Evolutionary conservation across 208 protist species (phyloP).

Genomic region (Vickermania ingenoplastis): DNA sequence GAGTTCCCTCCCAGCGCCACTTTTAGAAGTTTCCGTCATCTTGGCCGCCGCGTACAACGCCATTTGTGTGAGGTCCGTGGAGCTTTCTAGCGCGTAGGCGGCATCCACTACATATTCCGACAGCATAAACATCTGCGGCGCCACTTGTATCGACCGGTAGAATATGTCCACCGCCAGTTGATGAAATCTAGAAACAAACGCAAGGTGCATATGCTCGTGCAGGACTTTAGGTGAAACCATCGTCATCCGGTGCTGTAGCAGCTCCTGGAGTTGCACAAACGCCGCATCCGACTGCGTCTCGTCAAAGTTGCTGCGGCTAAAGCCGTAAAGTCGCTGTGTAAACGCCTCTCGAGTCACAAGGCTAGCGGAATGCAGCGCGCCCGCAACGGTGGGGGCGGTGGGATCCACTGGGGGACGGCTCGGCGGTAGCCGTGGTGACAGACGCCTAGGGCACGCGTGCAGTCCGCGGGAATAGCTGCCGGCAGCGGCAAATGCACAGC

Average conservation of each 20-base stretch:
- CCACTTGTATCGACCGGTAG: constrained; percentile 2
- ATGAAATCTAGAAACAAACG: constrained; percentile 43
- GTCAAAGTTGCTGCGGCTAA: constrained; percentile 58
- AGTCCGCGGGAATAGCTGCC: too few species aligned
- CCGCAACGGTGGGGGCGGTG: too few species aligned
- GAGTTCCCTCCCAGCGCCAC: neutral
- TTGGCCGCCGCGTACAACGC: constrained; percentile 24
- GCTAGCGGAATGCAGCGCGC: neutral
- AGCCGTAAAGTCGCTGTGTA: constrained; percentile 38
- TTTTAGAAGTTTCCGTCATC: constrained; percentile 2
- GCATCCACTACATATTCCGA: constrained; percentile 53
- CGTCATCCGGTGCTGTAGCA: constrained; percentile 25
- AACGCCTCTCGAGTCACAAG: constrained; percentile 22
- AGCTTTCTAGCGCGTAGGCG: constrained; percentile 40
- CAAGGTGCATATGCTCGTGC: constrained; percentile 45
- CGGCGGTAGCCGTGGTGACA: too few species aligned
- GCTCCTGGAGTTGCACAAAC: constrained; percentile 39
- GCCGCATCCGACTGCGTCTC: constrained; percentile 19
- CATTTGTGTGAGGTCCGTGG: constrained; percentile 30
- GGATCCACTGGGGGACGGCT: too few species aligned
- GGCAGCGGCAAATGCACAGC: too few species aligned
- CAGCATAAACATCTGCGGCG: constrained; percentile 22
- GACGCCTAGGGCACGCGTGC: too few species aligned
- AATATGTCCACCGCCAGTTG: constrained; percentile 8
- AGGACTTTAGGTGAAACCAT: constrained; percentile 23